Conservation (phyloP, 495 filamentous ascomycete genomes). For the Penicillium pulvis region DNA sequence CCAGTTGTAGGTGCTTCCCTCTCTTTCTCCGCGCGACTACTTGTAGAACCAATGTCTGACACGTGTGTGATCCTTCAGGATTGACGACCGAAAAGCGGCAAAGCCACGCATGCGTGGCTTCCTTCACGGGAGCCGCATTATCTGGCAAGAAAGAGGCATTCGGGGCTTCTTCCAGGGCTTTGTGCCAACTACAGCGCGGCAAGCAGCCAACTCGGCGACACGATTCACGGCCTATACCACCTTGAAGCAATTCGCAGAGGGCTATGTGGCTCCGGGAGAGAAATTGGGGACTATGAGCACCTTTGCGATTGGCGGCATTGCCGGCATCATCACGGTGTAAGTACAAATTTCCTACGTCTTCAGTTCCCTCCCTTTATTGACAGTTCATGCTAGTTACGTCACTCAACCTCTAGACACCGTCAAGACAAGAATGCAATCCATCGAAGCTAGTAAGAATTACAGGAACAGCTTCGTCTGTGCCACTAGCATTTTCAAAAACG, state of each 20-base stretch:
- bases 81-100: constrained; percentile 89
- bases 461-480: constrained; percentile 89
- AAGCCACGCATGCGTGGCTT: constrained; percentile 91
- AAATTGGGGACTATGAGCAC: constrained; percentile 88
- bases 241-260: constrained; percentile 86
- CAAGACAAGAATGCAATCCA: constrained; percentile 98
- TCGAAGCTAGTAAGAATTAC: constrained; percentile 81
- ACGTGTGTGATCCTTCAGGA: constrained; percentile 48
- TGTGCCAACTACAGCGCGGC: constrained; percentile 89
- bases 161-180: constrained; percentile 96
- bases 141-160: constrained; percentile 82
- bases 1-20: constrained; percentile 59
- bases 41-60: constrained; percentile 6
- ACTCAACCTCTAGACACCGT: constrained; percentile 94
- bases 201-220: constrained; percentile 90
- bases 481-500: constrained; percentile 79
- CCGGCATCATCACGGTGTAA: constrained; percentile 91
- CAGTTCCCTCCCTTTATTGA: background rate
- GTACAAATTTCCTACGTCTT: constrained; percentile 29
- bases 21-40: background rate
- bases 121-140: constrained; percentile 84
- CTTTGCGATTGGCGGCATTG: constrained; percentile 87
- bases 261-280: constrained; percentile 91
- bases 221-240: constrained; percentile 89
- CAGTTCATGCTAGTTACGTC: constrained; percentile 45